These are phyloP conservation scores for Termitomyces sp. DNA, from an alignment of 768 basidiomycete genomes.

Conservation along the genomic window DNA sequence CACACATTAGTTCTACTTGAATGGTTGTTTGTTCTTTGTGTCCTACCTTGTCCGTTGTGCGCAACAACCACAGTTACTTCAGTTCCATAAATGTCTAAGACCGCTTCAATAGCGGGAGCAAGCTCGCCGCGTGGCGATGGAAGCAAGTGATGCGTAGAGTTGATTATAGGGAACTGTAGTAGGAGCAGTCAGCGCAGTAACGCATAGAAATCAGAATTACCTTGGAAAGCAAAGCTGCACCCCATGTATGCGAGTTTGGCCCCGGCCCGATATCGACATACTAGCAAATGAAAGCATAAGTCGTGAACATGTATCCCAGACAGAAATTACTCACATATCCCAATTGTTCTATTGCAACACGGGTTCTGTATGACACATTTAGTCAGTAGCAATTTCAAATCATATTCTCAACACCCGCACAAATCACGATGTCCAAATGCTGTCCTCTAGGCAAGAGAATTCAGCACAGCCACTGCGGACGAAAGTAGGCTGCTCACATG, in stretches of 20 bases:
- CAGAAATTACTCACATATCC: conserved; percentile 59
- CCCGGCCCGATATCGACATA: conserved; percentile 88
- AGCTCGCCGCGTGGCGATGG: conserved; percentile 85
- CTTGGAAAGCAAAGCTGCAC: conserved; percentile 76
- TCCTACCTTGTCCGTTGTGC: conserved; percentile 83
- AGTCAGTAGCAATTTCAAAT: not conserved
- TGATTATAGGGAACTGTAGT: conserved; percentile 77
- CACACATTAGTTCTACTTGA: not conserved
- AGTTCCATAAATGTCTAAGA: conserved; percentile 73
- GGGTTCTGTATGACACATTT: conserved; percentile 43
- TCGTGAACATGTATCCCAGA: not conserved
- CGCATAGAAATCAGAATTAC: conserved; percentile 21
- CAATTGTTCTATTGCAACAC: conserved; percentile 68
- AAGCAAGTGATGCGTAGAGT: conserved; percentile 78
- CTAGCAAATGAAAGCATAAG: conserved; percentile 29
- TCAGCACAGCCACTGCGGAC: not conserved
- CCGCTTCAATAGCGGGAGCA: conserved; percentile 85
- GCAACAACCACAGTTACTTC: conserved; percentile 79
- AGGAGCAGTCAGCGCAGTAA: not conserved
- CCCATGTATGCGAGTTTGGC: conserved; percentile 88
- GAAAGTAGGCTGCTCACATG: conserved; percentile 44
- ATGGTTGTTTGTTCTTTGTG: not conserved
- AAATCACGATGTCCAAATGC: conserved; percentile 81
- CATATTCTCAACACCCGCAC: conserved; percentile 29
- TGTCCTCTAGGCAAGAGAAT: conserved; percentile 23